Evolutionary conservation across 305 asterid species (phyloP).

Genomic region (Lippia alba): DNA sequence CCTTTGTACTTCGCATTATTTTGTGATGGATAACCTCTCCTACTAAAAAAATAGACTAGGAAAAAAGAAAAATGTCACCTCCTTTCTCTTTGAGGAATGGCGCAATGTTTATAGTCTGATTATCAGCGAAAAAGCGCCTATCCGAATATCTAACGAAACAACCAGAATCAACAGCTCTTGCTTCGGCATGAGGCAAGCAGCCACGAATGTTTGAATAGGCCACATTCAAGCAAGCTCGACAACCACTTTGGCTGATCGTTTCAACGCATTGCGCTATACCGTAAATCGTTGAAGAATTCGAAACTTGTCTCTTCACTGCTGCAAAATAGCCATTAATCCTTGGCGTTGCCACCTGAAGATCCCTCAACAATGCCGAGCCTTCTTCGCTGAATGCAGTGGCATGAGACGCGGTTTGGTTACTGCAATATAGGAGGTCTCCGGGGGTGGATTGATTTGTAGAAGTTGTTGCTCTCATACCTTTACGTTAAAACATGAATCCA

Average conservation of each 20-base stretch:
- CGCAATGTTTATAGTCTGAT: constrained; percentile 57
- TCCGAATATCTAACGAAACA: constrained; percentile 75
- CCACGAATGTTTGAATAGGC: constrained; percentile 65
- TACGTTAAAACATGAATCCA: neutral
- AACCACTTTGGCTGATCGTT: constrained; percentile 56
- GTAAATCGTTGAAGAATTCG: constrained; percentile 39
- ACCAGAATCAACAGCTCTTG: constrained; percentile 74
- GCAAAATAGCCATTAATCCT: constrained; percentile 58
- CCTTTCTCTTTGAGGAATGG: constrained; percentile 53
- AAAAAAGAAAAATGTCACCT: constrained; percentile 35
- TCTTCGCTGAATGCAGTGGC: constrained; percentile 46
- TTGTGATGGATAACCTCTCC: too few relatives aligned
- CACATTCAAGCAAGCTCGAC: constrained; percentile 70
- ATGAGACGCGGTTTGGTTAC: constrained; percentile 58
- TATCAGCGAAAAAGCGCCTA: constrained; percentile 60
- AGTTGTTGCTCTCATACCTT: constrained; percentile 76
- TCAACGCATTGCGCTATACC: constrained; percentile 85
- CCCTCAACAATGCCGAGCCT: constrained; percentile 44
- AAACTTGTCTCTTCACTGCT: constrained; percentile 42
- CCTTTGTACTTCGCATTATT: too few relatives aligned
- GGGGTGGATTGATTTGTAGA: constrained; percentile 69
- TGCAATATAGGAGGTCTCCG: constrained; percentile 61
- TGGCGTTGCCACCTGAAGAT: constrained; percentile 68
- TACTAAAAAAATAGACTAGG: too few relatives aligned
- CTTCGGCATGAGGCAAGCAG: constrained; percentile 72